These are phyloP conservation scores for Penicillium canescens DNA, from an alignment of 495 filamentous ascomycete species.

Conservation along the genomic window DNA sequence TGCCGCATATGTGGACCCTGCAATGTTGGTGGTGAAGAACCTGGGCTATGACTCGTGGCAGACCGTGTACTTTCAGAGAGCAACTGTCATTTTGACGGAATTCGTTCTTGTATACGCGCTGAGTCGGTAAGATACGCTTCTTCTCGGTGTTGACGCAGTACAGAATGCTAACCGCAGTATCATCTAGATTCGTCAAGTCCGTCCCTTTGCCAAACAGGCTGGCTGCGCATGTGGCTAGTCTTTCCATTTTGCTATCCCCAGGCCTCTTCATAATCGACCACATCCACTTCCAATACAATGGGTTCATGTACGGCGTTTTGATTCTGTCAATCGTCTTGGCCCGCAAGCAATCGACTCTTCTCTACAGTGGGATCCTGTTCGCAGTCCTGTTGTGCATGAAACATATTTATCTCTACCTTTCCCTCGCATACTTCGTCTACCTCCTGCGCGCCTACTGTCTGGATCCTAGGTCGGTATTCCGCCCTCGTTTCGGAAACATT, in stretches of 20 bases:
- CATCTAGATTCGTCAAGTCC: conserved; percentile 69
- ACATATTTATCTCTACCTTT: conserved; percentile 97
- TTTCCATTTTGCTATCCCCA: conserved; percentile 88
- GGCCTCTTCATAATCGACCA: conserved; percentile 97
- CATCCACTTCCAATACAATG: conserved; percentile 99
- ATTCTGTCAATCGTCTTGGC: conserved; percentile 82
- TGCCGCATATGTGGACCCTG: conserved; percentile 73
- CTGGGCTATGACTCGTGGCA: conserved; percentile 85
- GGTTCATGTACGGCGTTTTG: conserved; percentile 88
- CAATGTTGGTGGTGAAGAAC: conserved; percentile 79
- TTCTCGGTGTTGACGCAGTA: background rate
- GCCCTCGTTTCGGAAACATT: conserved; percentile 72
- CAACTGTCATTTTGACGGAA: conserved; percentile 86
- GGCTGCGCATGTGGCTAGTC: conserved; percentile 82
- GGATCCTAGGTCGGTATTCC: conserved; percentile 72
- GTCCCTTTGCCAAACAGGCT: conserved; percentile 61
- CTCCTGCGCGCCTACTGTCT: conserved; percentile 86
- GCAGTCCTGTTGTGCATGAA: conserved; percentile 88
- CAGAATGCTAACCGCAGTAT: background rate
- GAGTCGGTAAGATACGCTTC: conserved; percentile 56
- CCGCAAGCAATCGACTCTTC: conserved; percentile 71
- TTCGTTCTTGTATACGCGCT: conserved; percentile 83
- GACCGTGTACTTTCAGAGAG: conserved; percentile 89
- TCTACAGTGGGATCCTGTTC: conserved; percentile 79
- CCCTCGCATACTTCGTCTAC: conserved; percentile 94